phyloP scores from a whole-genome alignment of 2,329 filamentous ascomycete species.

The Aspergillus spinulosporus region DNA sequence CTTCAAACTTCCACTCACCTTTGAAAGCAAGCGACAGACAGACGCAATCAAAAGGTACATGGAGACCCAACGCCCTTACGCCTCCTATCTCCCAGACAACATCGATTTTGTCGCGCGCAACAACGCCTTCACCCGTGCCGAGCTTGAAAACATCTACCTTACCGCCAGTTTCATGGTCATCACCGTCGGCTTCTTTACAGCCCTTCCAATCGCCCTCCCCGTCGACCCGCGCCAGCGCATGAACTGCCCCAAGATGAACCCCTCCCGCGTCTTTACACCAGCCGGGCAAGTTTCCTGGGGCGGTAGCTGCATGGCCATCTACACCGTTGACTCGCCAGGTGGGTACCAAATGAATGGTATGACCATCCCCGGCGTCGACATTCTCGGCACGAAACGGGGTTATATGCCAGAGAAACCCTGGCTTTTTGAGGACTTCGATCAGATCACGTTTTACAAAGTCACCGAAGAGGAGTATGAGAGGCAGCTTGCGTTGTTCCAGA shows the following conservation, averaged over 20 bases:
- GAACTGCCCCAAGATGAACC: constrained; percentile 58
- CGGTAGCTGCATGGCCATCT: constrained; percentile 55
- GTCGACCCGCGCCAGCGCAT: constrained; percentile 57
- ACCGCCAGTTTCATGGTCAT: constrained; percentile 54
- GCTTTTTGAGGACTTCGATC: constrained; percentile 60
- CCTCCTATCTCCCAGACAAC: constrained; percentile 64
- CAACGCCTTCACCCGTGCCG: constrained; percentile 52
- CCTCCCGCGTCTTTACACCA: constrained; percentile 57
- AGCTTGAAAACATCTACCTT: constrained; percentile 54
- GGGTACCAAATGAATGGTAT: constrained; percentile 58
- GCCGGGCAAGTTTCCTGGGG: constrained; percentile 59
- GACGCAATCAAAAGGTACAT: constrained; percentile 62
- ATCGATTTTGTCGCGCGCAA: constrained; percentile 58
- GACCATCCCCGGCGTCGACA: constrained; percentile 57
- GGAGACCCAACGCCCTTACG: constrained; percentile 61
- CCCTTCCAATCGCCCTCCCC: constrained; percentile 54
- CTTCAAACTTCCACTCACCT: constrained; percentile 48
- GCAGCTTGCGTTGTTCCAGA: constrained; percentile 50
- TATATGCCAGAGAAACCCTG: constrained; percentile 52
- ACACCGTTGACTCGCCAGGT: constrained; percentile 58
- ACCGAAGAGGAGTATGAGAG: constrained; percentile 53
- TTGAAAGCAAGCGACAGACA: constrained; percentile 41
- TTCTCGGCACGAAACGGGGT: constrained; percentile 53
- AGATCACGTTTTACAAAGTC: constrained; percentile 57
- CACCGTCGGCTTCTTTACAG: constrained; percentile 57